These are phyloP conservation scores for Ceratocystis colombiana DNA, from an alignment of 2,329 filamentous ascomycete species.

Conservation along the genomic window DNA sequence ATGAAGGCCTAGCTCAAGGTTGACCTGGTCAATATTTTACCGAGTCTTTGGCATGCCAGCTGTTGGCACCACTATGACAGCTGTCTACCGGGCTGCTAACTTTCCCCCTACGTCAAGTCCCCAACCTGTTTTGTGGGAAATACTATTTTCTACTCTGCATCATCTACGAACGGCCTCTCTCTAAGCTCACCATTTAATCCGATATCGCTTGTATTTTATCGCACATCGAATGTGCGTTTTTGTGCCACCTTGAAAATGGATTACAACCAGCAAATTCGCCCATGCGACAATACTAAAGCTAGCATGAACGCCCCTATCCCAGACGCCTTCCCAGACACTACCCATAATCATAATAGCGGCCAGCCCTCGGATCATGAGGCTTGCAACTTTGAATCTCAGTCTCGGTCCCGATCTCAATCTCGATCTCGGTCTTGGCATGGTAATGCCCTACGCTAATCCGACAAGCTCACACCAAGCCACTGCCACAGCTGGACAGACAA, in stretches of 20 bases:
- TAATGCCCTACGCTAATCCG: constrained; percentile 33
- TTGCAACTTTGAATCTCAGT: constrained; percentile 26
- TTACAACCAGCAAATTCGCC: constrained; percentile 24
- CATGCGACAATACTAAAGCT: constrained; percentile 26
- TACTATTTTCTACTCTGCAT: not conserved
- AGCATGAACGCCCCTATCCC: not conserved
- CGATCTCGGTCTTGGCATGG: constrained; percentile 41
- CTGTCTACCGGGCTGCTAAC: too few species aligned
- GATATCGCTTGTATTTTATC: not conserved
- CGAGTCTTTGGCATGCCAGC: not conserved
- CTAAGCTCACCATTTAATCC: not conserved
- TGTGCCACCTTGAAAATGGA: not conserved
- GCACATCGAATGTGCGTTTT: not conserved
- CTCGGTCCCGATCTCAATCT: constrained; percentile 8
- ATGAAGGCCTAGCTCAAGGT: too few species aligned
- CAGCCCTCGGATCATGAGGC: constrained; percentile 24
- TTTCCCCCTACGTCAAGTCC: not conserved
- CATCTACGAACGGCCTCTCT: not conserved
- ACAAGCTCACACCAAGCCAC: constrained; percentile 23
- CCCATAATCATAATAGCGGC: not conserved
- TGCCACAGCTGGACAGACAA: constrained; percentile 16
- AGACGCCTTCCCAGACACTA: constrained; percentile 1
- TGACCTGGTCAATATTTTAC: not conserved
- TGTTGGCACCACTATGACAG: too few species aligned
- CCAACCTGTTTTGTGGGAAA: not conserved